Evolutionary conservation across 768 basidiomycete species (phyloP), one percentile per base, ranked within the genome.

Genomic region (Mycena leptocephala): DNA sequence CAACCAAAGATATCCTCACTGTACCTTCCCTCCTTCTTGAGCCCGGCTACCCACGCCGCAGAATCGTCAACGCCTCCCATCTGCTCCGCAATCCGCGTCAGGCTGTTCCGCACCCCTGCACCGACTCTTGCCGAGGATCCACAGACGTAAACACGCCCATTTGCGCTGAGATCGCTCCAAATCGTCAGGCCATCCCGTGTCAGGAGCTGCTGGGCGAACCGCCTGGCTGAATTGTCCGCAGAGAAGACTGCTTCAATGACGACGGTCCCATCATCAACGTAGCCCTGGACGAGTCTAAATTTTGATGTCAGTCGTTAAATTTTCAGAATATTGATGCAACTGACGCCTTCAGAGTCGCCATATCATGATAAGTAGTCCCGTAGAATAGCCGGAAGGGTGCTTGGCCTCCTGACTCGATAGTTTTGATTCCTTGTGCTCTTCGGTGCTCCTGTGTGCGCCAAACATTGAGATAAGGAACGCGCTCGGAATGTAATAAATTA

Each of bases 1-100:
- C 62, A 76, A 22, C 76, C 66, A 33, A 76, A 76, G 3, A 76
- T 61, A n/a, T 76, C 76, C 59, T 76, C 76, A 51, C 76, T 76
- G 26, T 76, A 76, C 37, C 76, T 13, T 4, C 72, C 72, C 30
- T 67, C 72, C 24, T 68, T 74, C 65, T 32, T 74, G 7, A 74
- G 59, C 18, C 72, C 72, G 2, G 72, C 65, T 4, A 74, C 28
- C 72, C 72, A 74, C 7, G 9, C 65, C 1, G 41, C 24, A 24
- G 72, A 14, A 41, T 74, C 72, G 6, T 43, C 6, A 2, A 74
- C 28, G 4, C 72, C 72, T 24, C 72, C 72, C 3, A 74, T 46
- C 46, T 74, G 72, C 58, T 74, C 72, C 46, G 58, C 72, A 10
- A 74, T 74, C 6, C 9, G 32, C 72, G 53, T 62, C 35, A 74